Evolutionary conservation across 345 rosid species (phyloP).

Genomic region (Gossypium australe): DNA sequence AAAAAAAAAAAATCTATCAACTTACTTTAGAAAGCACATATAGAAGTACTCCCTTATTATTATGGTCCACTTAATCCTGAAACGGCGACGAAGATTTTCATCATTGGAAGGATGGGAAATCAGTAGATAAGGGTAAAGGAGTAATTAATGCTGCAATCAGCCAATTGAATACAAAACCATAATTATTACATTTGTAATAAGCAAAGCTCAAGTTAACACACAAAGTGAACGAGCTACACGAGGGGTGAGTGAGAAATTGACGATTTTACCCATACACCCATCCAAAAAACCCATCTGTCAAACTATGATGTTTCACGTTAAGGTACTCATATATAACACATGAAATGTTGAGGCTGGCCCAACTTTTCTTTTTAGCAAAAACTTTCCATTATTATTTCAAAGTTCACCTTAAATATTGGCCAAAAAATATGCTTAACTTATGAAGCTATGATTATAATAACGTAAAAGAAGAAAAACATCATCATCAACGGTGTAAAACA

Average conservation of each 20-base stretch:
- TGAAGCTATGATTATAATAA: slow-evolving; percentile 20
- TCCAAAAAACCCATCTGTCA: slow-evolving; percentile 32
- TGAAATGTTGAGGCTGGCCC: slow-evolving; percentile 30
- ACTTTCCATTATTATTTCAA: slow-evolving; percentile 19
- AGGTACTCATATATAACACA: slow-evolving; percentile 43
- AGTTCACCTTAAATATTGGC: slow-evolving; percentile 27
- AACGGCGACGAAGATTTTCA: background rate
- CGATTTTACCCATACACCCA: slow-evolving; percentile 27
- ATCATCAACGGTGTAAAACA: slow-evolving; percentile 13
- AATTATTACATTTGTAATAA: slow-evolving; percentile 22
- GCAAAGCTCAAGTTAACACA: slow-evolving; percentile 19
- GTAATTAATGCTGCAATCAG: slow-evolving; percentile 20
- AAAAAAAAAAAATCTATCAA: too few species aligned
- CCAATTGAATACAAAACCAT: slow-evolving; percentile 16
- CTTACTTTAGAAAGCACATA: too few species aligned
- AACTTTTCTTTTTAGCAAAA: slow-evolving; percentile 11
- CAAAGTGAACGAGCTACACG: slow-evolving; percentile 41
- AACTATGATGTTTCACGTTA: slow-evolving; percentile 46
- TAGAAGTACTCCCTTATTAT: background rate
- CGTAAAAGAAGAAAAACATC: slow-evolving; percentile 20
- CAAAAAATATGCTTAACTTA: slow-evolving; percentile 28
- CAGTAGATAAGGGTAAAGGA: slow-evolving; percentile 20
- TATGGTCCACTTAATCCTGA: background rate
- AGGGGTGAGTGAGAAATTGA: slow-evolving; percentile 14
- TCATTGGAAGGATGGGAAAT: slow-evolving; percentile 2